Evolutionary conservation across 1,139 yeast species (phyloP).

Genomic region (Yamadazyma spencermartinsiae): DNA sequence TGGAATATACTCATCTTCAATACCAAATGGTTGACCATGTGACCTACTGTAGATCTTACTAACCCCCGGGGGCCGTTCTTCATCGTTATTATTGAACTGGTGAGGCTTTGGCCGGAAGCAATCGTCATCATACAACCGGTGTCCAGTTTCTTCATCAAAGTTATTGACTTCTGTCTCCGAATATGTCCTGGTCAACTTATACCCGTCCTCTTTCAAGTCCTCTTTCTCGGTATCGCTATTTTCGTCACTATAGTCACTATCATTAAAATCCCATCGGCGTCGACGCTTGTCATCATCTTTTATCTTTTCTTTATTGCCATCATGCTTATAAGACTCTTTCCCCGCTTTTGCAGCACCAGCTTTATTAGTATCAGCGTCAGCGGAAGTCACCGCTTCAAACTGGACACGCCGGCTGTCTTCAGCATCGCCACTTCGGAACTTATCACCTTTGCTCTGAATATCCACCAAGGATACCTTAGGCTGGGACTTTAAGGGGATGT

Average conservation of each 20-base stretch:
- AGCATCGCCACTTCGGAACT: conserved; percentile 17
- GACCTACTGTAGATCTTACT: conserved; percentile 28
- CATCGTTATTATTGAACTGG: conserved; percentile 7
- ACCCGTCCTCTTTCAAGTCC: conserved; percentile 11
- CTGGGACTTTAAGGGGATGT: conserved; percentile 44
- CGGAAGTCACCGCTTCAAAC: not conserved
- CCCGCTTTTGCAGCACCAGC: not conserved
- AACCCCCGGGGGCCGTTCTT: conserved; percentile 10
- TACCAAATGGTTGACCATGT: conserved; percentile 35
- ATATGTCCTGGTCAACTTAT: conserved; percentile 45
- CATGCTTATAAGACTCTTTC: not conserved
- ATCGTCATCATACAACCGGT: conserved; percentile 51
- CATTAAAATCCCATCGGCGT: not conserved
- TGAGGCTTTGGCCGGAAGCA: conserved; percentile 37
- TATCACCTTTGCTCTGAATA: conserved; percentile 26
- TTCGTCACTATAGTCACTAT: not conserved
- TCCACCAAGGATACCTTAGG: conserved; percentile 44
- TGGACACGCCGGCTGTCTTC: conserved; percentile 1
- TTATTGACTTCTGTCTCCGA: conserved; percentile 58
- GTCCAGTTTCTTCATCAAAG: conserved; percentile 53
- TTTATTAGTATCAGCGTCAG: not conserved
- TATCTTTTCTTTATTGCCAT: not conserved
- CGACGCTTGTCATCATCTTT: not conserved
- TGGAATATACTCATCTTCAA: conserved; percentile 74
- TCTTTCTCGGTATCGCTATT: conserved; percentile 4